A percentile compares a stretch with the other conserved stretches of the same genome.
Conservation (phyloP, 768 basidiomycete genomes). For the Calocybe indica region DNA sequence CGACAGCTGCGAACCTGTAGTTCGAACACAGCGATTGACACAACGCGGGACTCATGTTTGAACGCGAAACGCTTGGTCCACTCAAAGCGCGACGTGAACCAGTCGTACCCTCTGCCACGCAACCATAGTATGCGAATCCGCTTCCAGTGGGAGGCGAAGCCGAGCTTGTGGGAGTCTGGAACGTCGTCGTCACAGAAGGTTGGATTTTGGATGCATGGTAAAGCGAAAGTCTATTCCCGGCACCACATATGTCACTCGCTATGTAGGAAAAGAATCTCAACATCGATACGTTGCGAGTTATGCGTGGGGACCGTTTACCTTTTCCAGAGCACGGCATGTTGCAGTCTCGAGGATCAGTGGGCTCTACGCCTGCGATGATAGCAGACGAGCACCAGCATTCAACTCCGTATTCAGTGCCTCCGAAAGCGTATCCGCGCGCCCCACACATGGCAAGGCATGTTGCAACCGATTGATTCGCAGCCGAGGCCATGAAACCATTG, state of each 20-base stretch:
- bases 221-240: constrained; percentile 17
- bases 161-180: constrained; percentile 7
- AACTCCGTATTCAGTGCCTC: constrained; percentile 24
- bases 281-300: background rate
- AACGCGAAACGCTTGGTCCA: constrained; percentile 14
- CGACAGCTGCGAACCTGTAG: constrained; percentile 26
- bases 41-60: constrained; percentile 24
- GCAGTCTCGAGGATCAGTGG: constrained; percentile 19
- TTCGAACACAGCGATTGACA: constrained; percentile 24
- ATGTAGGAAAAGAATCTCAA: background rate
- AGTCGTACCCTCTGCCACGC: constrained; percentile 26
- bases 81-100: constrained; percentile 26
- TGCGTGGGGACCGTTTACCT: constrained; percentile 16
- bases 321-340: constrained; percentile 25
- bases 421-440: constrained; percentile 19
- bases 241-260: constrained; percentile 26
- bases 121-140: constrained; percentile 17
- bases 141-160: background rate
- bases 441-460: constrained; percentile 23
- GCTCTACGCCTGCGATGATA: constrained; percentile 13
- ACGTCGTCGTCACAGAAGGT: constrained; percentile 5
- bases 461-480: constrained; percentile 17
- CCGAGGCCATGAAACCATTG: constrained; percentile 10
- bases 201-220: constrained; percentile 4
- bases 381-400: constrained; percentile 26